Percentiles rank a stretch among this genome's conserved stretches.
Conservation (phyloP, 441 rosid genomes). For the Mallotus repandus region DNA sequence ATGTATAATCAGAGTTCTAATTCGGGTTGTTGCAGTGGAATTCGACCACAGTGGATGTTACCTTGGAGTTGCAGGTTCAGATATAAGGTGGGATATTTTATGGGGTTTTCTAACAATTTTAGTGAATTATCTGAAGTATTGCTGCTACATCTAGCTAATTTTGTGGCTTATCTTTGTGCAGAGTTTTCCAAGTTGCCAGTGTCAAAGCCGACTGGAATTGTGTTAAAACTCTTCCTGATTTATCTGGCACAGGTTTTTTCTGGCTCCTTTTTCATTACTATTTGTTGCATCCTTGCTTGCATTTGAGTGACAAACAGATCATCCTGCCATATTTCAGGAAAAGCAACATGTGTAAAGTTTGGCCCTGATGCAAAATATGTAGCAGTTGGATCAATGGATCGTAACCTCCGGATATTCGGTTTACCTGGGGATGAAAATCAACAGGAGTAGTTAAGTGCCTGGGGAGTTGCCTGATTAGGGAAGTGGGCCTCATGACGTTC, state of each 20-base stretch:
- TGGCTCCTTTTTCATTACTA: not conserved
- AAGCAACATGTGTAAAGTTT: slow-evolving; percentile 75
- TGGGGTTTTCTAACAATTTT: not conserved
- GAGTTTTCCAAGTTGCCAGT: slow-evolving; percentile 87
- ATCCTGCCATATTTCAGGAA: slow-evolving; percentile 45
- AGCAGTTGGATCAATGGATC: slow-evolving; percentile 98
- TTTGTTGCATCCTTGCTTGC: not conserved
- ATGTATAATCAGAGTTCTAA: not conserved
- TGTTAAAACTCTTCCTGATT: slow-evolving; percentile 80
- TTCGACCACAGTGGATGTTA: slow-evolving; percentile 94
- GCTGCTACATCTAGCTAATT: not conserved
- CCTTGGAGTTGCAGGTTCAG: slow-evolving; percentile 91
- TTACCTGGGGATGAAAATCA: slow-evolving; percentile 55
- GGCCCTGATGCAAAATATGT: slow-evolving; percentile 82
- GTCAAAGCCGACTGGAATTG: slow-evolving; percentile 97
- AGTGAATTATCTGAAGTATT: not conserved
- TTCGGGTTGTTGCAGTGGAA: slow-evolving; percentile 64
- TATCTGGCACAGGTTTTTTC: slow-evolving; percentile 87
- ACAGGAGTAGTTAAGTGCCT: slow-evolving; percentile 42
- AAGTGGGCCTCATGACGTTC: slow-evolving; percentile 3
- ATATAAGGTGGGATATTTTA: slow-evolving; percentile 49
- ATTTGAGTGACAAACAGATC: not conserved
- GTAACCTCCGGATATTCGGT: slow-evolving; percentile 88
- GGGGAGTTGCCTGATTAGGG: not conserved
- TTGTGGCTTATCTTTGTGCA: slow-evolving; percentile 29